Percentiles rank a stretch among this genome's conserved stretches.
These are phyloP conservation scores for Penicillium antarcticum DNA, from an alignment of 495 filamentous ascomycete species.

Conservation along the genomic window DNA sequence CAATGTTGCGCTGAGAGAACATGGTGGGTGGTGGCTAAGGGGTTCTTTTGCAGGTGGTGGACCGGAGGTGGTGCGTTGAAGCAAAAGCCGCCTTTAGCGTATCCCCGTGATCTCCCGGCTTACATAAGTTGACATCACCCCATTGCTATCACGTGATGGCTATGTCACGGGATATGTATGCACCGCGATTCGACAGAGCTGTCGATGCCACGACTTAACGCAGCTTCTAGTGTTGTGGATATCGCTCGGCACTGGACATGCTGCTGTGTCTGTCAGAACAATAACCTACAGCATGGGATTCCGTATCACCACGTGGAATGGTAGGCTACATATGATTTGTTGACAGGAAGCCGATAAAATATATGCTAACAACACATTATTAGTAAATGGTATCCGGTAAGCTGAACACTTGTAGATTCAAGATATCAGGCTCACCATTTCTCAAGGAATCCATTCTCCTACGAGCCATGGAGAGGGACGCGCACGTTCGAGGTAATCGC, in stretches of 20 bases:
- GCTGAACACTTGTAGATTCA: constrained; percentile 7
- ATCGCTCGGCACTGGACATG: constrained; percentile 14
- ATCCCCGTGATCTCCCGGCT: constrained; percentile 41
- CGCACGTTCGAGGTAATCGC: constrained; percentile 71
- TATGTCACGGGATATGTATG: neutral
- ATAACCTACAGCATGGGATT: constrained; percentile 56
- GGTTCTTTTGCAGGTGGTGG: constrained; percentile 17
- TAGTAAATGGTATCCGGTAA: constrained; percentile 92
- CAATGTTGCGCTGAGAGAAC: constrained; percentile 59
- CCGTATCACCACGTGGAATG: constrained; percentile 90
- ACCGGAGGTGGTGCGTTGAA: constrained; percentile 31
- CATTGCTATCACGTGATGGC: constrained; percentile 27
- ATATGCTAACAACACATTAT: constrained; percentile 4
- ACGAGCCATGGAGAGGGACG: constrained; percentile 88
- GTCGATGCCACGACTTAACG: neutral
- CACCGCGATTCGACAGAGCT: neutral
- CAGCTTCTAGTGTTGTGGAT: too few species aligned
- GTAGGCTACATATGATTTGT: constrained; percentile 38
- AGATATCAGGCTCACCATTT: neutral
- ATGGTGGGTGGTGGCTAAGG: constrained; percentile 41
- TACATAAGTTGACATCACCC: constrained; percentile 45
- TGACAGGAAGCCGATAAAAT: neutral
- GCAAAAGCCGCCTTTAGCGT: constrained; percentile 37
- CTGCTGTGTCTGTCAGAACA: neutral
- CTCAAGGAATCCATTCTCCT: constrained; percentile 83